Conservation (phyloP, 2,329 filamentous ascomycete genomes). For the Ceratocystis albifundus region DNA sequence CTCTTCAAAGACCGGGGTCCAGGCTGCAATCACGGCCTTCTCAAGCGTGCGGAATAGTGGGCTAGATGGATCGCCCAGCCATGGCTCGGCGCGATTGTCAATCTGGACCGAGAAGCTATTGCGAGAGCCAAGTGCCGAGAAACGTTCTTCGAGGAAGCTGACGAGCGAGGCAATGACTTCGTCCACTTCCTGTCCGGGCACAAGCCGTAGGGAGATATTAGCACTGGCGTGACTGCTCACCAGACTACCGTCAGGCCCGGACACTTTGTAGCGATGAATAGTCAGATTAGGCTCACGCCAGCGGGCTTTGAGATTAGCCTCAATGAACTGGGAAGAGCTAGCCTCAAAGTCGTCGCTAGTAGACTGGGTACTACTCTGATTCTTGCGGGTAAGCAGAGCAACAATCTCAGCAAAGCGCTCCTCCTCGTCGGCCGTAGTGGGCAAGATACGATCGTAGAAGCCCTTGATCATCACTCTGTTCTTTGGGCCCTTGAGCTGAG, state of each 20-base stretch:
- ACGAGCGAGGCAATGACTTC: conserved; percentile 59
- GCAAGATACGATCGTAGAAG: conserved; percentile 77
- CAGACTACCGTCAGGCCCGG: conserved; percentile 80
- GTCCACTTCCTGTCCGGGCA: conserved; percentile 82
- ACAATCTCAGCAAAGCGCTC: conserved; percentile 76
- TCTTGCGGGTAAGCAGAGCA: conserved; percentile 56
- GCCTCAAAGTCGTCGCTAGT: neutral
- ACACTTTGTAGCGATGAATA: conserved; percentile 85
- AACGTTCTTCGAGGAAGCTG: conserved; percentile 57
- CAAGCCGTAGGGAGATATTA: conserved; percentile 77
- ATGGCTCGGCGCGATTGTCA: conserved; percentile 88
- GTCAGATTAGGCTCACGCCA: conserved; percentile 95
- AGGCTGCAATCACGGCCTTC: conserved; percentile 70
- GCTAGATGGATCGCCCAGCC: conserved; percentile 85
- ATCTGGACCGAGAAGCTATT: conserved; percentile 74
- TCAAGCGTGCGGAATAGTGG: conserved; percentile 85
- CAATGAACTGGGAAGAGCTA: conserved; percentile 38
- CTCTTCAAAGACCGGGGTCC: conserved; percentile 49
- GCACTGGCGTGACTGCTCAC: conserved; percentile 85
- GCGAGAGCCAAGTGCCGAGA: conserved; percentile 61
- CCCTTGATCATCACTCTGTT: conserved; percentile 75
- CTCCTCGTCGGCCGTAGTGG: conserved; percentile 63
- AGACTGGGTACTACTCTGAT: neutral
- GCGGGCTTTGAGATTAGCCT: conserved; percentile 74
- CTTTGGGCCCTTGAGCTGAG: conserved; percentile 66